These are phyloP conservation scores for Antitrichia curtipendula DNA, from an alignment of 225 moss, liverwort and hornwort species.

Conservation along the genomic window DNA sequence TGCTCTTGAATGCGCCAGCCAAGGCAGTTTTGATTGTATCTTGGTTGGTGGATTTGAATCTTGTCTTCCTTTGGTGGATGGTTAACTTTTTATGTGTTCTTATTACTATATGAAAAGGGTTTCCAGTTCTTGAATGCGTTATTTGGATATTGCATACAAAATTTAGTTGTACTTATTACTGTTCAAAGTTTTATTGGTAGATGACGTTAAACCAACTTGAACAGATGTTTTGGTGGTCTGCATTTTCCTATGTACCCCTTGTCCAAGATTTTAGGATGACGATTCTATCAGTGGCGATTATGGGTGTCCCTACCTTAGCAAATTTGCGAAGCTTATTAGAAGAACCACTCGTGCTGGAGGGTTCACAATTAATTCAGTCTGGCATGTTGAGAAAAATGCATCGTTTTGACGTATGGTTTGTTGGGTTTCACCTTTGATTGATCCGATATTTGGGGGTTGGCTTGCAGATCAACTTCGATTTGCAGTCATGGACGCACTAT, in stretches of 20 bases:
- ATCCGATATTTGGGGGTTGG: not conserved
- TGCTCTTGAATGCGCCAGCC: not conserved
- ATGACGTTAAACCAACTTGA: not conserved
- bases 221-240: not conserved
- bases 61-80: not conserved
- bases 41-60: not conserved
- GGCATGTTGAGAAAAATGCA: not conserved
- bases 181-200: not conserved
- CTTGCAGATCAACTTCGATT: conserved; percentile 75
- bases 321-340: not conserved
- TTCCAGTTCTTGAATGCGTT: not conserved
- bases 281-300: not conserved
- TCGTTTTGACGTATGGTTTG: not conserved
- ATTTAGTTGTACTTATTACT: too few species aligned
- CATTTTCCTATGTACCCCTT: not conserved
- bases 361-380: not conserved
- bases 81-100: not conserved
- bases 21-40: not conserved
- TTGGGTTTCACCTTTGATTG: not conserved
- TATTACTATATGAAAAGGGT: not conserved
- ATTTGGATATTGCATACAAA: not conserved
- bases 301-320: not conserved
- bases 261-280: too few species aligned
- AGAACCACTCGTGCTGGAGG: not conserved
- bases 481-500: conserved; percentile 90